These are phyloP conservation scores for Rutidosis leptorrhynchoides DNA, from an alignment of 129 eudicot species.

Conservation along the genomic window DNA sequence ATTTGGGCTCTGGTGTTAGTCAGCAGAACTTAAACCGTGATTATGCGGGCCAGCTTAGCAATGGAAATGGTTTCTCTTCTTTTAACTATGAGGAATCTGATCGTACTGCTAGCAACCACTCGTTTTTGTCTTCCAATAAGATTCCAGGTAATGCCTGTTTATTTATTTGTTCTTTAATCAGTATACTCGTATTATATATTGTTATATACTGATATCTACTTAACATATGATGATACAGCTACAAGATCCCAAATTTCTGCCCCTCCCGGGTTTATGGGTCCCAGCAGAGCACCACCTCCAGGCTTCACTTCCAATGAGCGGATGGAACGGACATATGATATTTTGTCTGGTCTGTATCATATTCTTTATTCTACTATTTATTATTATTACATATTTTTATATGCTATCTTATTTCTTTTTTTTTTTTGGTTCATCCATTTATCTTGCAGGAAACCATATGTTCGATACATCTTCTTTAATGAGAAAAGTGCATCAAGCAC, in stretches of 20 bases:
- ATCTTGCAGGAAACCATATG: conserved; percentile 56
- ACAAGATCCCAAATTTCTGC: conserved; percentile 82
- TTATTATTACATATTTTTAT: background rate
- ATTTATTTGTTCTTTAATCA: background rate
- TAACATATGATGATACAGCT: conserved; percentile 31
- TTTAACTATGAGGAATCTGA: conserved; percentile 46
- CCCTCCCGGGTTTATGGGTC: conserved; percentile 96
- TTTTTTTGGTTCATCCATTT: background rate
- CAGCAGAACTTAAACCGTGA: conserved; percentile 36
- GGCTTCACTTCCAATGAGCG: conserved; percentile 78
- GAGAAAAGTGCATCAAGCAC: conserved; percentile 66
- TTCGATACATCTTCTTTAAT: conserved; percentile 46
- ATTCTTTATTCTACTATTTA: background rate
- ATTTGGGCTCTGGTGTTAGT: conserved; percentile 28
- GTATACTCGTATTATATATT: background rate
- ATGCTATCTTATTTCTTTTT: background rate
- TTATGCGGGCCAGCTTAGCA: conserved; percentile 36
- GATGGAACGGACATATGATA: conserved; percentile 57
- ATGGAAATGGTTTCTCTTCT: conserved; percentile 53
- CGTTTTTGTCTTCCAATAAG: conserved; percentile 50
- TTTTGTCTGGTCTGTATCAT: conserved; percentile 51
- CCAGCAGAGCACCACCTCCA: conserved; percentile 92
- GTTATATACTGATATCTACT: background rate
- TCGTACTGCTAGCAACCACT: conserved; percentile 37
- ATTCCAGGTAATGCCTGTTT: conserved; percentile 41